These are phyloP conservation scores for Micromonas commoda DNA, from an alignment of 139 green algal genomes.

Conservation along the genomic window DNA sequence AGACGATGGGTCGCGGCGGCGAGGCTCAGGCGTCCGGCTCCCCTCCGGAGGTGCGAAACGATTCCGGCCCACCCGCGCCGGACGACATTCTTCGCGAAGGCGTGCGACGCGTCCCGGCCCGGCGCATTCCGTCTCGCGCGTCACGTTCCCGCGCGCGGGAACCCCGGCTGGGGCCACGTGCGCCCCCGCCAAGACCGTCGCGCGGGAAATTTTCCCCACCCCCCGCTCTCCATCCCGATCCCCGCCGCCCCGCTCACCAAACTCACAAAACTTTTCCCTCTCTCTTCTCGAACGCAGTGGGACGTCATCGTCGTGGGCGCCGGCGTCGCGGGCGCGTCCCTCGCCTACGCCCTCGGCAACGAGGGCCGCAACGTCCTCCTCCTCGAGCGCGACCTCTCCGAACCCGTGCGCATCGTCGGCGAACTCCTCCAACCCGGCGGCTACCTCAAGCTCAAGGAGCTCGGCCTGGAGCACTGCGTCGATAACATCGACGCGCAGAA, in stretches of 20 bases:
- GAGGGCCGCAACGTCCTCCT: constrained; percentile 76
- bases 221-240: neutral
- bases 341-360: constrained; percentile 80
- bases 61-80: too few relatives aligned
- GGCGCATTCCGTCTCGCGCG: too few relatives aligned
- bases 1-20: neutral
- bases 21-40: neutral
- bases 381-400: constrained; percentile 80
- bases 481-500: constrained; percentile 85
- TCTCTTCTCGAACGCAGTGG: neutral
- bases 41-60: too few relatives aligned
- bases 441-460: constrained; percentile 80
- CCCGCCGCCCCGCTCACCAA: neutral
- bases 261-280: neutral
- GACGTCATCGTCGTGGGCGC: constrained; percentile 82
- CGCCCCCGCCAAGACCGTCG: too few relatives aligned
- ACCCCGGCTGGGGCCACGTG: too few relatives aligned
- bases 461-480: constrained; percentile 73
- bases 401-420: constrained; percentile 97
- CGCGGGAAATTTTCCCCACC: too few relatives aligned
- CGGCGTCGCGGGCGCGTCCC: constrained; percentile 76
- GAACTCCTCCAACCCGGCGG: constrained; percentile 96
- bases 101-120: too few relatives aligned
- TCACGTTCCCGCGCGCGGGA: too few relatives aligned
- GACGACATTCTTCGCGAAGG: too few relatives aligned